Evolutionary conservation across 441 rosid genomes (phyloP).

Genomic region (Mallotus japonicus): DNA sequence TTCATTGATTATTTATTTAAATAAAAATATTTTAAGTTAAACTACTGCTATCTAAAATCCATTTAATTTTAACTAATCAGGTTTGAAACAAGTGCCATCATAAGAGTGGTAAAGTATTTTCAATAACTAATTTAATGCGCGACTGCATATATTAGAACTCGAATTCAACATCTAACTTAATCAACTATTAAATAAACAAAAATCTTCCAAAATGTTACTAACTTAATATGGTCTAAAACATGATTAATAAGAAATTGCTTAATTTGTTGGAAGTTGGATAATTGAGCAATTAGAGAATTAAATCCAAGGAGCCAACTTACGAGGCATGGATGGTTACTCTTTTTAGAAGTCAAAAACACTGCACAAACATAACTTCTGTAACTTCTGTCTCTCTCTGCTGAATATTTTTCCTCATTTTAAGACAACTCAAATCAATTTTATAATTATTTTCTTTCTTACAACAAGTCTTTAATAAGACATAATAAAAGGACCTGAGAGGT

Average conservation of each 20-base stretch:
- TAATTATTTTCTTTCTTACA: not conserved
- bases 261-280: no score
- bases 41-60: no score
- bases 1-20: no score
- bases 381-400: slow-evolving; percentile 2
- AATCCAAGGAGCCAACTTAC: not conserved
- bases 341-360: slow-evolving; percentile 1
- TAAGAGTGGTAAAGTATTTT: no score
- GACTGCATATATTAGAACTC: no score
- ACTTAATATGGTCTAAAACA: not conserved
- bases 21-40: no score
- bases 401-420: slow-evolving; percentile 14
- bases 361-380: not conserved
- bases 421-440: slow-evolving; percentile 8
- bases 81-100: no score
- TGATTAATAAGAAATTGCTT: not conserved
- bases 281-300: not conserved
- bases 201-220: no score
- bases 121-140: no score
- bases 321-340: slow-evolving; percentile 4
- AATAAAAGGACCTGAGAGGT: not conserved
- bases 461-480: not conserved
- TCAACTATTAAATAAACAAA: no score
- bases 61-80: no score
- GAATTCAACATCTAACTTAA: no score